Evolutionary conservation across 495 filamentous ascomycete genomes (phyloP).

Genomic region (Penicillium arizonense): DNA sequence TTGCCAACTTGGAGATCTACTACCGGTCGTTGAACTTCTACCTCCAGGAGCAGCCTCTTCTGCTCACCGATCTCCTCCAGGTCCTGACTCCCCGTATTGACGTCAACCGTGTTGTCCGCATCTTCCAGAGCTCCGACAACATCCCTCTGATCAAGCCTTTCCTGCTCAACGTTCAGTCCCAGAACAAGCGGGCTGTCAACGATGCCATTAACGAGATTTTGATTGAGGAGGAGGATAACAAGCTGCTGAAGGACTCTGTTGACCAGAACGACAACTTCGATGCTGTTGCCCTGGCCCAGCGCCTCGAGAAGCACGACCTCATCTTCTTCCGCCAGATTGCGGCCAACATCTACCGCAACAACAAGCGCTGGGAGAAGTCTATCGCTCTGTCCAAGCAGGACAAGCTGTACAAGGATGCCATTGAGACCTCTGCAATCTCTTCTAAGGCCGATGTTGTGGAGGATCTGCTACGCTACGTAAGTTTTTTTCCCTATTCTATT

Average conservation of each 20-base stretch:
- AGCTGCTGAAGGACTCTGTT: conserved; percentile 95
- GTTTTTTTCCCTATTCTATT: conserved; percentile 29
- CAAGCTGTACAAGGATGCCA: conserved; percentile 99
- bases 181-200: conserved; percentile 98
- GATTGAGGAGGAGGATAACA: conserved; percentile 99
- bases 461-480: conserved; percentile 93
- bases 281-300: conserved; percentile 88
- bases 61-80: conserved; percentile 93
- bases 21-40: conserved; percentile 98
- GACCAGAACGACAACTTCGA: conserved; percentile 99
- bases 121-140: conserved; percentile 98
- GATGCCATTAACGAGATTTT: conserved; percentile 97
- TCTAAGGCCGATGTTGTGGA: conserved; percentile 89
- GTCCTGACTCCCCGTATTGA: conserved; percentile 90
- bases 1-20: conserved; percentile 98
- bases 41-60: conserved; percentile 90
- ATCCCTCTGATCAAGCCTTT: conserved; percentile 99
- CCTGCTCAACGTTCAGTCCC: conserved; percentile 90
- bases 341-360: conserved; percentile 98
- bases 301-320: conserved; percentile 92
- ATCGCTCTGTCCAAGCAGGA: conserved; percentile 98
- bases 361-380: conserved; percentile 99
- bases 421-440: conserved; percentile 97
- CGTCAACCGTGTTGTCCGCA: conserved; percentile 95
- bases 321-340: conserved; percentile 99